phyloP scores from a whole-genome alignment of 1,284 basidiomycete genomes.

The Pascua guehoae region DNA sequence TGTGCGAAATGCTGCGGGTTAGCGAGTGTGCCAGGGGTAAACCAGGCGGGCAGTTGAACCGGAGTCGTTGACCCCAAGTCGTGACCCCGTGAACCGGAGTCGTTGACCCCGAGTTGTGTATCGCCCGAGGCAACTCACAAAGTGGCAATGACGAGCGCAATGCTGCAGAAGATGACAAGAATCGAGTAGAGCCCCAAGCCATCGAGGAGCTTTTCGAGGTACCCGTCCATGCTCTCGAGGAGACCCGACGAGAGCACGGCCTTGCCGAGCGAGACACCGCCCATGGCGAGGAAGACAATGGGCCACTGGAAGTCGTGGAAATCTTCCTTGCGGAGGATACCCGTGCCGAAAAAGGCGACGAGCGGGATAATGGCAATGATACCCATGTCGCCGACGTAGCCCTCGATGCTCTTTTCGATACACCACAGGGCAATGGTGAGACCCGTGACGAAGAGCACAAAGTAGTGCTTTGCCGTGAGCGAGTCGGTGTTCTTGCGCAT shows the following conservation, averaged over 20 bases:
- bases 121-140: slow-evolving; percentile 35
- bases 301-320: slow-evolving; percentile 94
- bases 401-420: slow-evolving; percentile 75
- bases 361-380: slow-evolving; percentile 93
- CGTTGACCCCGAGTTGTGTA: neutral
- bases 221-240: slow-evolving; percentile 67
- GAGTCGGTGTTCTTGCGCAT: slow-evolving; percentile 74
- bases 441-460: slow-evolving; percentile 80
- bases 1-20: slow-evolving; percentile 70
- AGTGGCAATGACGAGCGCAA: slow-evolving; percentile 73
- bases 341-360: slow-evolving; percentile 90
- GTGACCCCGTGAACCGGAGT: too few relatives aligned
- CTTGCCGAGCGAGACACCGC: slow-evolving; percentile 92
- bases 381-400: slow-evolving; percentile 89
- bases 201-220: slow-evolving; percentile 66
- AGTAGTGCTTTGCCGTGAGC: slow-evolving; percentile 84
- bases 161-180: slow-evolving; percentile 72
- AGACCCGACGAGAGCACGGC: slow-evolving; percentile 88
- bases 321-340: slow-evolving; percentile 92
- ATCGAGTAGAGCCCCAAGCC: slow-evolving; percentile 75
- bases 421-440: slow-evolving; percentile 90
- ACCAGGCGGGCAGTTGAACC: too few relatives aligned
- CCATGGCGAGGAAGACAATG: slow-evolving; percentile 94
- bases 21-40: neutral
- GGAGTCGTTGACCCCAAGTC: too few relatives aligned